A percentile compares a stretch with the other conserved stretches of the same genome.
phyloP scores from a whole-genome alignment of 2,329 filamentous ascomycete species.

The Fusarium lateritium region DNA sequence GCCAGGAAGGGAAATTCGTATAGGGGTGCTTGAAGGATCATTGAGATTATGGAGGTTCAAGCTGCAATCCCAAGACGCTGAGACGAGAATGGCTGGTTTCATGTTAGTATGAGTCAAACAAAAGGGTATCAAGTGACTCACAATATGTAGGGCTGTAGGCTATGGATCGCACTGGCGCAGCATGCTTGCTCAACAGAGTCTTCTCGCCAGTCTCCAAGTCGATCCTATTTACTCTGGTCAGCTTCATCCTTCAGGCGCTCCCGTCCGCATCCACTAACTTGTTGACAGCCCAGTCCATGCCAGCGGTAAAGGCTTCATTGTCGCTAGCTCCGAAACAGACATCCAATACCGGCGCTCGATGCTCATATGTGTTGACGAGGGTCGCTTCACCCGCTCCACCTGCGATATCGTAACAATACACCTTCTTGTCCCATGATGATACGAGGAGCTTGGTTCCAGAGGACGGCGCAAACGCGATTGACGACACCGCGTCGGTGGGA shows the following conservation, averaged over 20 bases:
- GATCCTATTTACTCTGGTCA: slow-evolving; percentile 61
- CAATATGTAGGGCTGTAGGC: slow-evolving; percentile 84
- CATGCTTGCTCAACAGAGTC: slow-evolving; percentile 83
- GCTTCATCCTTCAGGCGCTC: slow-evolving; percentile 15
- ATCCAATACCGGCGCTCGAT: slow-evolving; percentile 89
- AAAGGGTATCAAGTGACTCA: slow-evolving; percentile 53
- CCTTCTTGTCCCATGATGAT: slow-evolving; percentile 93
- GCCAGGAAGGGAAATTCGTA: slow-evolving; percentile 79
- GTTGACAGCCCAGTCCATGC: slow-evolving; percentile 89
- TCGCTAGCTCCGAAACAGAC: slow-evolving; percentile 90
- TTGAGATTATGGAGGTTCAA: slow-evolving; percentile 84
- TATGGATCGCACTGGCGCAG: slow-evolving; percentile 84
- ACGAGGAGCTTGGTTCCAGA: slow-evolving; percentile 85
- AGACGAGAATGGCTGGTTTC: slow-evolving; percentile 78
- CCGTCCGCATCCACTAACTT: slow-evolving; percentile 62
- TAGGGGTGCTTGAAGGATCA: slow-evolving; percentile 66
- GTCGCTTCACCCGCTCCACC: slow-evolving; percentile 67
- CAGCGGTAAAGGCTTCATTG: slow-evolving; percentile 86
- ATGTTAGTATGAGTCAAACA: slow-evolving; percentile 32
- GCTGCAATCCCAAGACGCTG: slow-evolving; percentile 93
- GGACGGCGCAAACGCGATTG: slow-evolving; percentile 85
- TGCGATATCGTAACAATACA: slow-evolving; percentile 88
- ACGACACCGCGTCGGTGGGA: slow-evolving; percentile 88
- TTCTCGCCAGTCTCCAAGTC: slow-evolving; percentile 81
- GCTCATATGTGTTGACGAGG: slow-evolving; percentile 81